Base-by-base conservation (phyloP, 495 filamentous ascomycete genomes). In the Trichoderma gamsii region DNA sequence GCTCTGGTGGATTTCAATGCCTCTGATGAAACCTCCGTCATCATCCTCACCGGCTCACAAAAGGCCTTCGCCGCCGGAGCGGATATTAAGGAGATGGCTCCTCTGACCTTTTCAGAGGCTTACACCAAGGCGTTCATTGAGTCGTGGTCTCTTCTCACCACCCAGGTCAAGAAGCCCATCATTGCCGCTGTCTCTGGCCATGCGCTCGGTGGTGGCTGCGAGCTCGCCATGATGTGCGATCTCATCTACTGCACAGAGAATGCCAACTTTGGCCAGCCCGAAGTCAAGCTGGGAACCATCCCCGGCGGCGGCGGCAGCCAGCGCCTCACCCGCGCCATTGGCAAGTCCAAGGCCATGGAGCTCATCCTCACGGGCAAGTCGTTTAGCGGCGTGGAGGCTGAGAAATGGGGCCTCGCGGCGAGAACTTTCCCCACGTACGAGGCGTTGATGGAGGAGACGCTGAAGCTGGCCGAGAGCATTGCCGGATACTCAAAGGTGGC, bases 41-140 rank as follows among this genome's bases (percentile, higher is more conserved):
- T 97, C 70, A 80, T 99, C 64, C 86, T 99, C 51, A 97, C 95
- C 0, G 95, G 95, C 64, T 91, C 86, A 69, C 84, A 89, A 66
- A 90, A 88, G 75, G 92, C 94, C 59, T 99, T 99, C 76, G 95
- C 95, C 3, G 95, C 95, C 69, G 95, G 95, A 67, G 95, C 95
- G 68, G 95, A 99, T 79, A 99, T 99, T 80, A 97, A 97, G 79
- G 95, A 99, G 81, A 99, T 99, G 95, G 88, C 90, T 49, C 86
- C 91, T 65, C 85, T 97, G 4, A 93, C 87, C 72, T 99, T 98
- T 82, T 84, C 88, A 65, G 75, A 86, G 66, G 95, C 95, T 63
- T 97, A 95, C 84, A 88, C 83, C 25, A 84, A 76, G 69, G 90
- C 94, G 77, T 98, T 98, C 80, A 97, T 98, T 80, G 90, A 95